A percentile compares a stretch with the other conserved stretches of the same genome.
Conservation (phyloP, 441 rosid species). For the Biscutella auriculata region DNA sequence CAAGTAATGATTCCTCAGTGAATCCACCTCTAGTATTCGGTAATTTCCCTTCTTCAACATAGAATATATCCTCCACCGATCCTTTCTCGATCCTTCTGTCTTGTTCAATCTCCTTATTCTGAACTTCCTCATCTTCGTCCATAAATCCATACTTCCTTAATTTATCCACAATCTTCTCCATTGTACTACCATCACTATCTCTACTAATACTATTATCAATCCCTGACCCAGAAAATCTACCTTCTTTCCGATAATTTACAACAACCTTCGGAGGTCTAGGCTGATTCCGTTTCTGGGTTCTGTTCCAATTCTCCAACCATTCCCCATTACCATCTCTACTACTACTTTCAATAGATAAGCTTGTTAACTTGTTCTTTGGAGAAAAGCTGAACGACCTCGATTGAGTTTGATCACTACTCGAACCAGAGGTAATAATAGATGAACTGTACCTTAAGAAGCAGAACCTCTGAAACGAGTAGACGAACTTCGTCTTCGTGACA, state of each 20-base stretch:
- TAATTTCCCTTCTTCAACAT: conserved; percentile 63
- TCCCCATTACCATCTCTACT: conserved; percentile 9
- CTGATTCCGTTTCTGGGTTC: conserved; percentile 23
- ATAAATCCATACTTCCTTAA: conserved; percentile 66
- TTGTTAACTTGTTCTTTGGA: neutral
- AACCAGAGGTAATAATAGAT: conserved; percentile 7
- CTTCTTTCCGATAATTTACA: conserved; percentile 37
- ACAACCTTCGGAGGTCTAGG: conserved; percentile 27
- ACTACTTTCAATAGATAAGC: too few relatives aligned
- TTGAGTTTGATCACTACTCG: conserved; percentile 13
- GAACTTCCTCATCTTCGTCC: conserved; percentile 26
- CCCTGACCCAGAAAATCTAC: conserved; percentile 22
- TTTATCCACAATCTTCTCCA: conserved; percentile 78
- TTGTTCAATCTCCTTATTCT: conserved; percentile 18
- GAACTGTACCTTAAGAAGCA: conserved; percentile 37
- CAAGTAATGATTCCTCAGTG: conserved; percentile 34
- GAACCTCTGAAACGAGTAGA: conserved; percentile 20
- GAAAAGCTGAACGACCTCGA: conserved; percentile 19
- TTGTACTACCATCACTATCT: conserved; percentile 36
- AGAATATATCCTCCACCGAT: conserved; percentile 69
- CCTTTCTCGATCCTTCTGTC: conserved; percentile 63
- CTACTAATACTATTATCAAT: conserved; percentile 6
- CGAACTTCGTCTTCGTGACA: conserved; percentile 16
- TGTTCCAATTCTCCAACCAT: conserved; percentile 30
- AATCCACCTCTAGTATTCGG: conserved; percentile 67